phyloP scores from a whole-genome alignment of 805 yeast species.

The Pichia pseudocactophila region DNA sequence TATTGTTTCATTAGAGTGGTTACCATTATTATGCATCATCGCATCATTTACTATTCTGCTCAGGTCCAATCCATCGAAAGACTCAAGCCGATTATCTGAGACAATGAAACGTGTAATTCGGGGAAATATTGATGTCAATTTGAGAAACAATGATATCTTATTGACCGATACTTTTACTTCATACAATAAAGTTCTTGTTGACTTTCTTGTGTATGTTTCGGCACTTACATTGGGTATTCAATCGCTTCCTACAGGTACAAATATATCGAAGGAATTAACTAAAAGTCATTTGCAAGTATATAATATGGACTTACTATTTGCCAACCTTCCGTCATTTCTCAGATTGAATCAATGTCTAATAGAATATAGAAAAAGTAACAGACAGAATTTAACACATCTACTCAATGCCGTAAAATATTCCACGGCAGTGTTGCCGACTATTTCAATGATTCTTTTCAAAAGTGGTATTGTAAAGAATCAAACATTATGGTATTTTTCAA shows the following conservation, averaged over 20 bases:
- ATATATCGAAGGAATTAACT: slow-evolving; percentile 19
- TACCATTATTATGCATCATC: slow-evolving; percentile 33
- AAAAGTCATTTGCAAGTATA: slow-evolving; percentile 23
- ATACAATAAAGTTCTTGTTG: slow-evolving; percentile 67
- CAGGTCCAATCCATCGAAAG: slow-evolving; percentile 19
- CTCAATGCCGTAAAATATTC: slow-evolving; percentile 70
- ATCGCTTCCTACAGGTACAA: slow-evolving; percentile 24
- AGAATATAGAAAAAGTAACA: slow-evolving; percentile 48
- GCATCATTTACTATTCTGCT: slow-evolving; percentile 29
- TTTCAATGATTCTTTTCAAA: slow-evolving; percentile 27
- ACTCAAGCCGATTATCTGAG: slow-evolving; percentile 38
- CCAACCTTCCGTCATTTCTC: slow-evolving; percentile 55
- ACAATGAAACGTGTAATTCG: slow-evolving; percentile 43
- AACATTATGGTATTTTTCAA: slow-evolving; percentile 35
- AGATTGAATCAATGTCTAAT: slow-evolving; percentile 74
- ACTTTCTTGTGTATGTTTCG: slow-evolving; percentile 50
- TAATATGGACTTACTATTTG: slow-evolving; percentile 25
- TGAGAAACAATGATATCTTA: slow-evolving; percentile 72
- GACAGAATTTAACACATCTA: slow-evolving; percentile 44
- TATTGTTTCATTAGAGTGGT: slow-evolving; percentile 23
- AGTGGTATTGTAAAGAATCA: slow-evolving; percentile 22
- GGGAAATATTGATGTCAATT: slow-evolving; percentile 52
- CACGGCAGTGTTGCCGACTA: slow-evolving; percentile 48
- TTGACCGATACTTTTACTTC: slow-evolving; percentile 82
- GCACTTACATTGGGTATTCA: slow-evolving; percentile 31